Evolutionary conservation across 2,329 filamentous ascomycete genomes (phyloP).

Genomic region (Fusarium citri): DNA sequence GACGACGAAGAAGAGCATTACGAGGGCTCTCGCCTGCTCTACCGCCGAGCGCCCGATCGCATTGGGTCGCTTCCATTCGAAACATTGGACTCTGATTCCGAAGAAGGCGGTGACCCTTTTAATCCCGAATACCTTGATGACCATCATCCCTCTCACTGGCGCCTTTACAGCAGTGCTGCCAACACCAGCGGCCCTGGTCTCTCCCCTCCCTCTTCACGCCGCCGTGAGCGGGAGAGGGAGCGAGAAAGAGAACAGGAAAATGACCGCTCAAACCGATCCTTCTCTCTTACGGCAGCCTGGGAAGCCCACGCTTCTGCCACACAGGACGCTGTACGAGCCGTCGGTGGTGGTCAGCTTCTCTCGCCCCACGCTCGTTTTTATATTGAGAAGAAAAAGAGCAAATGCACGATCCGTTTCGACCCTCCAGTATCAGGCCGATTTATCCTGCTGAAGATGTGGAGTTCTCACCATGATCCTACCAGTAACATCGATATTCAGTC

Average conservation of each 20-base stretch:
- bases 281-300: constrained; percentile 49
- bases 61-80: constrained; percentile 68
- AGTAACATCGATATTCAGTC: constrained; percentile 91
- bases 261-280: constrained; percentile 38
- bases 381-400: constrained; percentile 84
- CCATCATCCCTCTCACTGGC: constrained; percentile 42
- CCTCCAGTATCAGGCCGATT: constrained; percentile 84
- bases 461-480: constrained; percentile 71
- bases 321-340: constrained; percentile 67
- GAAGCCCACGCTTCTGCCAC: constrained; percentile 65
- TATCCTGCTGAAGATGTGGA: constrained; percentile 92
- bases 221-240: constrained; percentile 35
- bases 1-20: constrained; percentile 66
- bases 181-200: constrained; percentile 28
- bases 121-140: constrained; percentile 47
- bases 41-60: constrained; percentile 61
- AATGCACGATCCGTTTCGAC: constrained; percentile 87
- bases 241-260: constrained; percentile 33
- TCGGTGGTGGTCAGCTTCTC: constrained; percentile 71
- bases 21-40: constrained; percentile 35
- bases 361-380: constrained; percentile 83
- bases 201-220: constrained; percentile 25
- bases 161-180: constrained; percentile 36
- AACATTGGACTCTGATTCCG: constrained; percentile 55
- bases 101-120: constrained; percentile 47